These are phyloP conservation scores for Neurospora cerealis DNA, from an alignment of 495 filamentous ascomycete species.

Conservation along the genomic window DNA sequence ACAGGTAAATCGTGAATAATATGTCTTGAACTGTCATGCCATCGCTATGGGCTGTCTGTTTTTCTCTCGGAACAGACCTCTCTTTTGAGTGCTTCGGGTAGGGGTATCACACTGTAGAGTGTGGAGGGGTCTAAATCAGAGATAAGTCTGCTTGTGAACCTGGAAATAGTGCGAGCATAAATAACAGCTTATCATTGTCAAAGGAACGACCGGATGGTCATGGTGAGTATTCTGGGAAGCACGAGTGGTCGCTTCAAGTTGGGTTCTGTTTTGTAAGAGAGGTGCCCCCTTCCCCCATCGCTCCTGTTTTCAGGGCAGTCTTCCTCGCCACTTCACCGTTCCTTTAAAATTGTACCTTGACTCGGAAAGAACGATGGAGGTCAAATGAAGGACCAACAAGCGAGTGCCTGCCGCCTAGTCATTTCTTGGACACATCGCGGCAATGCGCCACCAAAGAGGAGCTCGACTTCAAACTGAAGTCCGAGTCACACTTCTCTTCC, in stretches of 20 bases:
- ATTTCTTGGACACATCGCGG: background rate
- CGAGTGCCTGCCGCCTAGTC: background rate
- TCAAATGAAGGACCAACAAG: background rate
- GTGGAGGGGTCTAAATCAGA: too few species aligned
- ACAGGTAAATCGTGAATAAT: background rate
- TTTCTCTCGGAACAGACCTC: too few species aligned
- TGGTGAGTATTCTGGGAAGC: too few species aligned
- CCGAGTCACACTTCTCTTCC: background rate
- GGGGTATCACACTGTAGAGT: too few species aligned
- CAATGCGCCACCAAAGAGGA: background rate
- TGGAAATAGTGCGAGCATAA: too few species aligned
- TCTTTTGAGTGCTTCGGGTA: too few species aligned
- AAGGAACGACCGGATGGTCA: too few species aligned
- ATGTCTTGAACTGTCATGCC: background rate
- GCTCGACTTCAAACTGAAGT: background rate
- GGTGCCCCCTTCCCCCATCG: background rate
- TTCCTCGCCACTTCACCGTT: background rate
- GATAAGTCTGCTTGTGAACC: too few species aligned
- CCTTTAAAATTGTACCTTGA: background rate
- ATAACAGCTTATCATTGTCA: too few species aligned
- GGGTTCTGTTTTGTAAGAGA: too few species aligned
- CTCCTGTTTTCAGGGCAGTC: background rate
- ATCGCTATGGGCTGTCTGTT: background rate
- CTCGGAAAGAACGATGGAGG: background rate
- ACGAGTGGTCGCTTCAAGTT: too few species aligned